Conservation (phyloP, 352 stramenopile genomes). For the Pythium pyrilobum region DNA sequence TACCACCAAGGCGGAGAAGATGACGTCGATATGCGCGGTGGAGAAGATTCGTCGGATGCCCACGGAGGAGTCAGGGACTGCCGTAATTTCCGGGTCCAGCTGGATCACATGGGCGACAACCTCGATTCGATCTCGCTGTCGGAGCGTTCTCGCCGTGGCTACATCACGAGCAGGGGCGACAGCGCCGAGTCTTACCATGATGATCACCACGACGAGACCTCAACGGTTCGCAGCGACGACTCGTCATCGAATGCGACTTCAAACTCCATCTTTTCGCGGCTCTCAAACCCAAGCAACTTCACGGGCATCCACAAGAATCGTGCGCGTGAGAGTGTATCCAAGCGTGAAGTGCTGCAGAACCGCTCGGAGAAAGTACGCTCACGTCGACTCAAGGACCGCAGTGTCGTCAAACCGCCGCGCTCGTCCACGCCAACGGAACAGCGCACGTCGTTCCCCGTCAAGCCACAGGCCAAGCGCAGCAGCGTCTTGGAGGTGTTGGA, state of each 20-base stretch:
- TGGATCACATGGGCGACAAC: constrained; percentile 41
- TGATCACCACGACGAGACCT: constrained; percentile 26
- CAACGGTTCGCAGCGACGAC: constrained; percentile 59
- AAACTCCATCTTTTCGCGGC: constrained; percentile 75
- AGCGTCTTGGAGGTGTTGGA: constrained; percentile 78
- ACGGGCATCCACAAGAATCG: constrained; percentile 88
- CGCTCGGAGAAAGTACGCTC: constrained; percentile 68
- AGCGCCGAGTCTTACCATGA: constrained; percentile 25
- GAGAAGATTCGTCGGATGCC: constrained; percentile 12
- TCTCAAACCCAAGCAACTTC: constrained; percentile 85
- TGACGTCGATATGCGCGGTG: constrained; percentile 44
- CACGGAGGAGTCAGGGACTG: constrained; percentile 15
- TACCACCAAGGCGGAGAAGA: constrained; percentile 33
- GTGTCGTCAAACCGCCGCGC: constrained; percentile 41
- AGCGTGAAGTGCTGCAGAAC: constrained; percentile 75
- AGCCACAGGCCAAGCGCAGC: constrained; percentile 49
- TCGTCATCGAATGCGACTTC: constrained; percentile 34
- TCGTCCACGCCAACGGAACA: constrained; percentile 44
- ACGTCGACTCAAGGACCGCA: constrained; percentile 62
- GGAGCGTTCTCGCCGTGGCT: constrained; percentile 30
- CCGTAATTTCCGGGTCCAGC: constrained; percentile 52
- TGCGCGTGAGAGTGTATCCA: constrained; percentile 68
- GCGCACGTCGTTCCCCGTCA: constrained; percentile 41
- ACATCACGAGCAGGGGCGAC: constrained; percentile 28
- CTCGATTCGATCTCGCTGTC: constrained; percentile 33